Evolutionary conservation across 805 yeast species (phyloP).

Genomic region (Schwanniomyces vanrijiae): DNA sequence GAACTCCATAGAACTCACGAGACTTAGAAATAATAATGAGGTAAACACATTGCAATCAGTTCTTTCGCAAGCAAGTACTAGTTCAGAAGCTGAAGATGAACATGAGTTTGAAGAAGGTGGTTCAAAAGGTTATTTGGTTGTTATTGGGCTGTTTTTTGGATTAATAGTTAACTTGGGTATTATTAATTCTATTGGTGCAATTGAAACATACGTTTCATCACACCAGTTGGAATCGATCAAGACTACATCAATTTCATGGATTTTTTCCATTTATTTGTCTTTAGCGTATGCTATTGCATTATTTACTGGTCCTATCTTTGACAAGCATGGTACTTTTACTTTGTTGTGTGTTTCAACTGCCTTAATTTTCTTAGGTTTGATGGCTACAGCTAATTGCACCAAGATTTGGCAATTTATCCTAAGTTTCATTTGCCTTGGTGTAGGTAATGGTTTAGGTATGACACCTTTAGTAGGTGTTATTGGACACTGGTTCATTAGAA

Average conservation of each 20-base stretch:
- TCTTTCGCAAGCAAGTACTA: neutral
- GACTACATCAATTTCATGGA: conserved; percentile 58
- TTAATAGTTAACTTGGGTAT: conserved; percentile 55
- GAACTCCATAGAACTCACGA: neutral
- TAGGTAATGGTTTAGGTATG: conserved; percentile 60
- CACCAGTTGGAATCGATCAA: conserved; percentile 50
- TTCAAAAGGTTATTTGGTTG: conserved; percentile 50
- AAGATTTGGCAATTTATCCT: conserved; percentile 61
- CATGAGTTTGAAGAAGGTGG: conserved; percentile 51
- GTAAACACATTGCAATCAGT: neutral
- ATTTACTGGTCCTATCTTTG: conserved; percentile 62
- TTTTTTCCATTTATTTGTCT: conserved; percentile 57
- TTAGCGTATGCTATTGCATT: conserved; percentile 49
- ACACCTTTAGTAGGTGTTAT: conserved; percentile 62
- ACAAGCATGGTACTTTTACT: conserved; percentile 53
- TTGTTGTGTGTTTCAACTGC: conserved; percentile 45
- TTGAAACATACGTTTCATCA: conserved; percentile 56
- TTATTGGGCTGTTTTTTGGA: conserved; percentile 60
- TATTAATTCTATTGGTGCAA: conserved; percentile 59
- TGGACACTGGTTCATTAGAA: conserved; percentile 61
- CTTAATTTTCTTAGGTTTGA: conserved; percentile 47
- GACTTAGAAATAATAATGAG: neutral
- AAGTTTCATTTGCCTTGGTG: conserved; percentile 55
- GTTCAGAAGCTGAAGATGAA: neutral
- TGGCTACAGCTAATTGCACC: conserved; percentile 57